phyloP scores from a whole-genome alignment of 164 flowering plant species.

The Akebia trifoliata region DNA sequence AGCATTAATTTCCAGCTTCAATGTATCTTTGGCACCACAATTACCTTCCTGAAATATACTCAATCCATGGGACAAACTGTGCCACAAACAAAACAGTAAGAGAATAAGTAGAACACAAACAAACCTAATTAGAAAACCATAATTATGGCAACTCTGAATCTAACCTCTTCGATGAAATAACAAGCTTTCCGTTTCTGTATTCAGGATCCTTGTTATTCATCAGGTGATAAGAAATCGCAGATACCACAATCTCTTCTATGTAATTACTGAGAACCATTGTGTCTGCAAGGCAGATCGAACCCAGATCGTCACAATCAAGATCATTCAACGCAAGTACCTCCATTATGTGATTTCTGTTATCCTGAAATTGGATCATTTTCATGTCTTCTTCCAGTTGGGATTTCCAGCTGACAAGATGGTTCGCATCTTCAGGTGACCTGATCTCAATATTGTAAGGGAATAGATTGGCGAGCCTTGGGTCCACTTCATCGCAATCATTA shows the following conservation, averaged over 20 bases:
- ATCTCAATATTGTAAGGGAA: conserved; percentile 89
- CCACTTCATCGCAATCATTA: conserved; percentile 44
- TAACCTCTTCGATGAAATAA: conserved; percentile 80
- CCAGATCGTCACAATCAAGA: conserved; percentile 85
- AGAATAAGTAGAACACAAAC: background rate
- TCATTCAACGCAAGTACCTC: conserved; percentile 89
- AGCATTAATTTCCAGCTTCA: conserved; percentile 44
- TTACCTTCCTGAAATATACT: conserved; percentile 70
- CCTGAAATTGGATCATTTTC: conserved; percentile 79
- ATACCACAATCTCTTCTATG: conserved; percentile 89
- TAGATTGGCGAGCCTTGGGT: conserved; percentile 55
- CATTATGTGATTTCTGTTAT: conserved; percentile 71
- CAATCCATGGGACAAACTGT: conserved; percentile 89
- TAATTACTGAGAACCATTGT: conserved; percentile 63
- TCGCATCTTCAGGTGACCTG: conserved; percentile 77
- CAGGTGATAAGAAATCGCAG: conserved; percentile 87
- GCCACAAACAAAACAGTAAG: conserved; percentile 13
- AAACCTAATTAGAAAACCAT: background rate
- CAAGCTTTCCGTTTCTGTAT: conserved; percentile 83
- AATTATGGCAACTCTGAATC: background rate
- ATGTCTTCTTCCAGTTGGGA: conserved; percentile 80
- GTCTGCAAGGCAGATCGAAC: conserved; percentile 62
- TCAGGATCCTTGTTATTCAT: conserved; percentile 78
- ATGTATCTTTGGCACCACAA: conserved; percentile 32
- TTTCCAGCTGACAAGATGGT: conserved; percentile 81